Base-by-base conservation (phyloP, 164 flowering plant species). In the Nymphaea colorata region DNA sequence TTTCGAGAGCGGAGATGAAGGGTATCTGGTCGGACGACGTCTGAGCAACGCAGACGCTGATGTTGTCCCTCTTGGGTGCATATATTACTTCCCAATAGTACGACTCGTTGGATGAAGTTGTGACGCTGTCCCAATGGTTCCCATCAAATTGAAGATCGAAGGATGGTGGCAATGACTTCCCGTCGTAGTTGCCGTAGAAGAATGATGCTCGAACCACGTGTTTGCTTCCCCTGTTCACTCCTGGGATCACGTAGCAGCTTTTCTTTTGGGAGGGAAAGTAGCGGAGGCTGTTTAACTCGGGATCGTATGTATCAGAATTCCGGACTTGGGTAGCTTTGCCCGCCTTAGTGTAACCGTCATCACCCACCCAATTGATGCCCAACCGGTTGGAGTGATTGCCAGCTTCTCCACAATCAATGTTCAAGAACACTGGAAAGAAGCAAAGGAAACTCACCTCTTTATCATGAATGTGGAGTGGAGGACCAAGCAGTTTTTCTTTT, bases 1-100 rank as follows among this genome's bases (percentile, higher is more conserved):
- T 70, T 77, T 82, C 81, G 44, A 82, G 70, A 0, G 83, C 71
- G 0, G 85, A 80, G 41, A 84, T 77, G 60, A 82, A 80, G 2
- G 85, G 85, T 16, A 76, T 42, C 67, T 80, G 73, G 59, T 75
- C 63, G 2, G 79, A 66, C 17, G 65, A 4, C 17, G 82, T 80
- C 55, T 79, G 83, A 2, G 80, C 85, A 2, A 80, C 55, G 36
- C 83, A 81, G 0, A 81, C 72, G 41, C 75, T 76, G 0, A 69
- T 6, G 4, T 55, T 43, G 0, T 74, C 45, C 41, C 67, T 65
- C 67, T 76, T 78, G 6, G 64, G 42, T 4, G 64, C 67, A 68
- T 78, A 81, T 12, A 67, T 70, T 2, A 43, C 77, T 74, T 81
- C 84, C 6, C 67, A 42, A 14, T 60, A 57, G 16, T 67, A 47